Evolutionary conservation across 208 protist species (phyloP), one percentile per base, ranked within the genome.

Genomic region (Trypanosoma mega): DNA sequence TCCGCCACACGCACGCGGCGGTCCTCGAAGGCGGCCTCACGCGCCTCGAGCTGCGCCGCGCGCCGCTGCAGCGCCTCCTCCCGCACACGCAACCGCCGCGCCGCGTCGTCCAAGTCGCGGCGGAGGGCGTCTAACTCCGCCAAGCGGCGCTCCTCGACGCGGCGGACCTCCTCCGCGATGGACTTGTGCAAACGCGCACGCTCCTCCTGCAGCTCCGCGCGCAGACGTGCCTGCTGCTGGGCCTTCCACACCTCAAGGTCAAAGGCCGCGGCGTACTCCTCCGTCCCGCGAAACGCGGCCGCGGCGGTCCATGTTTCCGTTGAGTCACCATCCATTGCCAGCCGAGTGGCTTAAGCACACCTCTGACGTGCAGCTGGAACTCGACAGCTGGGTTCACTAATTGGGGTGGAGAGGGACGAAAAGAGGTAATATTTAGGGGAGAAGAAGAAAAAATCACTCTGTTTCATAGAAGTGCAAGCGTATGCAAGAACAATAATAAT

Each of bases 171-270:
- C 3, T 36, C 64, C 2, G 39, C 68, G 20, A 93, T 58, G 3
- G 63, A 59, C 50, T 70, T 70, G 65, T 90, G 74, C 4, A 90
- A 60, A 31, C 63, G 52, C 34, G 77, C 68, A 63, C 81, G 85
- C 16, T 82, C 85, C 57, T 89, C 72, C 0, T 63, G 66, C 46
- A 96, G 65, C 73, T 91, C 78, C 31, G 67, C 66, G 16, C 78
- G 67, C 45, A 92, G 87, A 5, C 64, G 80, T 7, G 76, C 72
- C 66, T 92, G 80, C 79, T 96, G 85, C 71, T 95, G 82, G 29
- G 85, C 85, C 66, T 94, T 94, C 89, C 92, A 97, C 45, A 97
- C 78, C 56, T 97, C 88, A 12, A 95, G 59, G 56, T 95, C 86
- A 71, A 93, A 97, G 12, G 85, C 88, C 12, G 83, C 81, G 4